Evolutionary conservation across 345 rosid genomes (phyloP).

Genomic region (Rhizophora mangle): DNA sequence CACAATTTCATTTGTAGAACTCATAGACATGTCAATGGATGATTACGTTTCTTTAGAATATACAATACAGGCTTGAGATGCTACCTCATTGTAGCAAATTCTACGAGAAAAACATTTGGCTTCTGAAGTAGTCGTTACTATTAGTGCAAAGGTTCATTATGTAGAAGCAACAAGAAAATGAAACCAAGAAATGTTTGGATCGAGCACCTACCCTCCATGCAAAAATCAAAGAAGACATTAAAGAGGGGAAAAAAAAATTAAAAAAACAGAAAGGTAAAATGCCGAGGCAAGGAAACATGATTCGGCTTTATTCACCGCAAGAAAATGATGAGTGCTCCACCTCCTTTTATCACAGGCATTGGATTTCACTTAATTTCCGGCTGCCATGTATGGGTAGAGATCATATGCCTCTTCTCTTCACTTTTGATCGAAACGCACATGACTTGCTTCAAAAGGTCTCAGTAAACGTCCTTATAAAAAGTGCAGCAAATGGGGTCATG

Average conservation of each 20-base stretch:
- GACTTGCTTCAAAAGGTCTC: not conserved
- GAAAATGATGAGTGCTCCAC: not conserved
- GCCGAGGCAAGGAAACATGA: not conserved
- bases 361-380: not conserved
- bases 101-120: too few relatives aligned
- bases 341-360: not conserved
- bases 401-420: not conserved
- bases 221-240: not conserved
- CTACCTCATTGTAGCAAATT: too few relatives aligned
- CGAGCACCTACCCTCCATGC: too few relatives aligned
- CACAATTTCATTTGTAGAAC: too few relatives aligned
- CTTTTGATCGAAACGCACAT: not conserved
- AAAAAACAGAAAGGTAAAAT: not conserved
- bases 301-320: not conserved
- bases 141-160: too few relatives aligned
- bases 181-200: too few relatives aligned
- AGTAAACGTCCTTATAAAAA: not conserved
- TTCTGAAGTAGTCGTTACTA: too few relatives aligned
- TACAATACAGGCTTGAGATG: too few relatives aligned
- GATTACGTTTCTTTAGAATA: too few relatives aligned
- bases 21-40: too few relatives aligned
- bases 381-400: not conserved
- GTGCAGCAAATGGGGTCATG: not conserved
- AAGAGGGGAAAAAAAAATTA: not conserved
- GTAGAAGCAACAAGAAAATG: too few relatives aligned